Percentiles rank a stretch among this genome's conserved stretches.
Evolutionary conservation across 2,329 filamentous ascomycete species (phyloP).

Genomic region (Blumeriella jaapii): DNA sequence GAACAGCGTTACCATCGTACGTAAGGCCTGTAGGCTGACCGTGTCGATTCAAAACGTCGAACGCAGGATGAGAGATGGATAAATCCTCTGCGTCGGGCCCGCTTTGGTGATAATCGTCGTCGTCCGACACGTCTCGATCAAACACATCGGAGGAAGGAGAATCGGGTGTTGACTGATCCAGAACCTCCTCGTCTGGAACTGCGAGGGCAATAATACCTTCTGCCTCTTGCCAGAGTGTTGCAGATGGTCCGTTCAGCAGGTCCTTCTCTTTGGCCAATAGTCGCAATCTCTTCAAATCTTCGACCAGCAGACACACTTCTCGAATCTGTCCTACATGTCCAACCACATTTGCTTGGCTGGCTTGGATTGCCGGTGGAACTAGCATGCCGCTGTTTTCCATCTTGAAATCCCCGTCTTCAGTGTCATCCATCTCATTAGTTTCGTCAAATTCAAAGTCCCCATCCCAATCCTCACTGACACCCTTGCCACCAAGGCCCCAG

Average conservation of each 20-base stretch:
- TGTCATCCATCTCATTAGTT: conserved; percentile 26
- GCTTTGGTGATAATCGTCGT: conserved; percentile 31
- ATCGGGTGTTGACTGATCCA: conserved; percentile 20
- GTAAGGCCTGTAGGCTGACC: conserved; percentile 25
- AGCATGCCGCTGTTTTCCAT: conserved; percentile 41
- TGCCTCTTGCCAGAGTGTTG: conserved; percentile 63
- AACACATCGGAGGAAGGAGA: conserved; percentile 31
- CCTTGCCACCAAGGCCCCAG: conserved; percentile 71
- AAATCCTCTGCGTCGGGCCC: conserved; percentile 32
- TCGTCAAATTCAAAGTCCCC: conserved; percentile 77
- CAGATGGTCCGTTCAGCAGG: conserved; percentile 48
- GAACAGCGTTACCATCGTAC: conserved; percentile 39
- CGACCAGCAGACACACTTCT: conserved; percentile 70
- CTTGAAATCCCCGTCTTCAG: conserved; percentile 31
- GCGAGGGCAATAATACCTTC: conserved; percentile 83
- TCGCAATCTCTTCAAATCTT: conserved; percentile 69
- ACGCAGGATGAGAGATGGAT: conserved; percentile 37
- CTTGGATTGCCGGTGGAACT: conserved; percentile 70
- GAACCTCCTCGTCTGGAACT: conserved; percentile 51
- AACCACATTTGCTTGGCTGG: conserved; percentile 70
- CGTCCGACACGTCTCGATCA: conserved; percentile 33
- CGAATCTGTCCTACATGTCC: conserved; percentile 76
- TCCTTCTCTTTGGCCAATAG: conserved; percentile 57
- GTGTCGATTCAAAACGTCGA: conserved; percentile 27
- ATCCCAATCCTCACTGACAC: conserved; percentile 78